A percentile compares a stretch with the other conserved stretches of the same genome.
Evolutionary conservation across 2,329 filamentous ascomycete genomes (phyloP).

Genomic region (Sporothrix protearum): DNA sequence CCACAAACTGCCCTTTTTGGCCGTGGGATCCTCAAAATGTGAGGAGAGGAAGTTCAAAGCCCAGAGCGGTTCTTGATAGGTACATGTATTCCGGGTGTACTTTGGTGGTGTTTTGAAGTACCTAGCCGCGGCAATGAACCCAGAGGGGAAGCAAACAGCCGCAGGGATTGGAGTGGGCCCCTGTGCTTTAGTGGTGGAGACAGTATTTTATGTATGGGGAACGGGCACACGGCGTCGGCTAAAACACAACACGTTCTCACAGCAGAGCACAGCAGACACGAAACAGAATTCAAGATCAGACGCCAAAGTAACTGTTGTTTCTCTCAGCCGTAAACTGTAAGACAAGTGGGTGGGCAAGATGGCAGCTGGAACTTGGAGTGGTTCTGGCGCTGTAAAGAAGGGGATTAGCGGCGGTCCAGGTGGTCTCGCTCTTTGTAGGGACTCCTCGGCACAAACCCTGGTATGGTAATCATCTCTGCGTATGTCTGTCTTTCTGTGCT

Average conservation of each 20-base stretch:
- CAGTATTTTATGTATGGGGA: neutral
- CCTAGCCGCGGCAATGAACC: conserved; percentile 16
- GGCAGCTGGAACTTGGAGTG: neutral
- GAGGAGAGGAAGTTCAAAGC: neutral
- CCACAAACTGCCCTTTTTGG: neutral
- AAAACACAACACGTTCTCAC: neutral
- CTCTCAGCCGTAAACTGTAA: neutral
- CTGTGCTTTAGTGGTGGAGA: neutral
- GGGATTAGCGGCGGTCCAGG: neutral
- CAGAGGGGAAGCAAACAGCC: conserved; percentile 6
- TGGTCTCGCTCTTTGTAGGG: no score
- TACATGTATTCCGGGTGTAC: neutral
- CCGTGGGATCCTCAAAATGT: neutral
- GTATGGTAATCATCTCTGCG: no score
- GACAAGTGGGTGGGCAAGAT: neutral
- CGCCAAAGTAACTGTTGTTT: neutral
- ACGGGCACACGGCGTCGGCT: neutral
- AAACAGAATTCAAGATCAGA: neutral
- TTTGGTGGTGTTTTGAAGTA: neutral
- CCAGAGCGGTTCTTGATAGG: neutral
- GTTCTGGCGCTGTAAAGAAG: neutral
- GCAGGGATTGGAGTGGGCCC: conserved; percentile 8
- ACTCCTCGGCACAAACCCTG: conserved; percentile 6
- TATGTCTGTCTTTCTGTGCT: neutral
- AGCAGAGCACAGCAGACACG: neutral